Conservation (phyloP, 2,329 filamentous ascomycete species). For the Lachnellula occidentalis region DNA sequence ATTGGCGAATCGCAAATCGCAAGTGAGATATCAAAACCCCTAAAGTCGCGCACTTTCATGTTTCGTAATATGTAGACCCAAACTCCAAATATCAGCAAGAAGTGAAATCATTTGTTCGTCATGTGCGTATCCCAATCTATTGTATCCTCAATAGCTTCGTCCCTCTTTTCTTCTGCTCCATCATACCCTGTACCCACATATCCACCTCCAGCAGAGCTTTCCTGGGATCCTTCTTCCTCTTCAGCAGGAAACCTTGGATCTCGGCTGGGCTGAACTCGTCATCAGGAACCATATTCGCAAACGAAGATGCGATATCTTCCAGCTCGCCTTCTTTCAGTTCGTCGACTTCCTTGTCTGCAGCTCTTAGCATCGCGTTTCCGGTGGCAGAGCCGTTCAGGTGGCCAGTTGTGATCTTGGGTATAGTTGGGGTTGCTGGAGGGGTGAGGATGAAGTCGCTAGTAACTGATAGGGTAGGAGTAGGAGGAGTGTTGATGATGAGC, state of each 20-base stretch:
- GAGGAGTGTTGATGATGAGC: constrained; percentile 12
- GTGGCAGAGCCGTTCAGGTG: not conserved
- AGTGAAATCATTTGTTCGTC: no score
- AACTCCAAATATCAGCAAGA: no score
- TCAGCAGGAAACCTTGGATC: constrained; percentile 60
- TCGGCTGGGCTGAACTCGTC: constrained; percentile 52
- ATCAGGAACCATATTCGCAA: constrained; percentile 49
- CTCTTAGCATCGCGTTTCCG: not conserved
- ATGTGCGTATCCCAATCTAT: not conserved
- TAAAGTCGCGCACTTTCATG: no score
- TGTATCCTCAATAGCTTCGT: not conserved
- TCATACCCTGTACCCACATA: constrained; percentile 47
- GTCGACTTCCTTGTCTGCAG: constrained; percentile 2
- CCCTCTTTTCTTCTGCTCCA: constrained; percentile 20
- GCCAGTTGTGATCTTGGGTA: not conserved
- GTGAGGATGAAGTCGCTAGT: constrained; percentile 5
- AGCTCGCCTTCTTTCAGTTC: constrained; percentile 37
- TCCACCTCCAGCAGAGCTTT: constrained; percentile 49
- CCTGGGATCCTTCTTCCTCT: constrained; percentile 53
- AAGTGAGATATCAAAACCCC: no score
- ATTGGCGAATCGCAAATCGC: no score
- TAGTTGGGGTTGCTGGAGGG: constrained; percentile 17
- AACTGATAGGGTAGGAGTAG: not conserved
- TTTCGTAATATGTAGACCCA: no score
- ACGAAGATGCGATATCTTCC: constrained; percentile 31